Conservation (phyloP, 768 basidiomycete genomes). For the Xanthoconium stramineum region DNA sequence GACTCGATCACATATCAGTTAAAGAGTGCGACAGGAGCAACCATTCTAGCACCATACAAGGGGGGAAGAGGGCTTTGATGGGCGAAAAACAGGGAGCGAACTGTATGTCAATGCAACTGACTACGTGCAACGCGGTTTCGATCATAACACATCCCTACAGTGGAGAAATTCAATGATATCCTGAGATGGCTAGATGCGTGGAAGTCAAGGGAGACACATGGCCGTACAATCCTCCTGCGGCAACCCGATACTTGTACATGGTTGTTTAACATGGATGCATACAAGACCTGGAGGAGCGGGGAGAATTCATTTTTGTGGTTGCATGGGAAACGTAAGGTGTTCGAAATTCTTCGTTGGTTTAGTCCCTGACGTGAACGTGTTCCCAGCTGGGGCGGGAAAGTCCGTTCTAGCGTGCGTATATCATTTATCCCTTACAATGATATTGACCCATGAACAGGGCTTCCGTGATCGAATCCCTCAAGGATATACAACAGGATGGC, state of each 20-base stretch:
- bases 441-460: constrained; percentile 4
- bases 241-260: constrained; percentile 13
- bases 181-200: constrained; percentile 6
- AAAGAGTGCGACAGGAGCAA: not conserved
- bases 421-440: rapidly evolving
- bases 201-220: constrained; percentile 1
- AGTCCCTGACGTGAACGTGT: not conserved
- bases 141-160: not conserved
- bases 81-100: not conserved
- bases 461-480: constrained; percentile 10
- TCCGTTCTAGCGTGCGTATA: constrained; percentile 12
- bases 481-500: not conserved
- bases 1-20: too few relatives aligned
- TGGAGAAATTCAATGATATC: not conserved
- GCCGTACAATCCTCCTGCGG: not conserved
- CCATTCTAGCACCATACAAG: not conserved
- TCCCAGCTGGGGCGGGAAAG: constrained; percentile 15
- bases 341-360: not conserved
- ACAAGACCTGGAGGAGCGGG: constrained; percentile 1
- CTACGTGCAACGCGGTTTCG: not conserved
- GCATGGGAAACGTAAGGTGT: constrained; percentile 11
- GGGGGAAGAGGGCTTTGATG: not conserved
- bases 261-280: constrained; percentile 1
- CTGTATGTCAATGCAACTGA: not conserved
- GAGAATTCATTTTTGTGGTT: constrained; percentile 10